Evolutionary conservation across 208 protist genomes (phyloP).

Genomic region (Acanthamoeba lugdunensis): DNA sequence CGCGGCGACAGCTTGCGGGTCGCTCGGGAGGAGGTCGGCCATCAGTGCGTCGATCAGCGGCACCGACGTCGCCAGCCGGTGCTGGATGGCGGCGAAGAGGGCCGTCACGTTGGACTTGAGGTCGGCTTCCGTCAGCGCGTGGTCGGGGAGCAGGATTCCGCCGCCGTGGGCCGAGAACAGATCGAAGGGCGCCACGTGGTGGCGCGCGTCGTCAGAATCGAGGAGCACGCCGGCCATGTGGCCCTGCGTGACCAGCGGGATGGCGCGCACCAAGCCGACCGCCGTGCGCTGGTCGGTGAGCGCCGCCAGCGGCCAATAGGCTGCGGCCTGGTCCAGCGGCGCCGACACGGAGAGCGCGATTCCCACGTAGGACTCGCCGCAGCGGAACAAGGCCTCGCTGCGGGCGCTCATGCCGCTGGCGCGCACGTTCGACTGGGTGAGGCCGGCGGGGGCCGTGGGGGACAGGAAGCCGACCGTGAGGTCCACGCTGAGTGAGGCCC

Average conservation of each 20-base stretch:
- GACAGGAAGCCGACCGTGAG: background rate
- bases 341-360: background rate
- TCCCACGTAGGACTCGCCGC: conserved; percentile 1
- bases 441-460: background rate
- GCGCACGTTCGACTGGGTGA: background rate
- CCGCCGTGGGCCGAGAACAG: background rate
- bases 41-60: background rate
- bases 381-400: conserved; percentile 51
- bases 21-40: background rate
- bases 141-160: background rate
- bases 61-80: background rate
- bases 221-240: background rate
- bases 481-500: background rate
- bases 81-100: background rate
- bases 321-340: background rate
- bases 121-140: background rate
- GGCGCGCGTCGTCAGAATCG: background rate
- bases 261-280: background rate
- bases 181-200: background rate
- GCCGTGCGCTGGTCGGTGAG: conserved; percentile 1
- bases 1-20: background rate
- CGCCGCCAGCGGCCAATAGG: background rate
- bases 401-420: conserved; percentile 14
- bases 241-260: background rate
- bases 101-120: background rate